Evolutionary conservation across 2,329 filamentous ascomycete species (phyloP).

Genomic region (Monilinia aucupariae): DNA sequence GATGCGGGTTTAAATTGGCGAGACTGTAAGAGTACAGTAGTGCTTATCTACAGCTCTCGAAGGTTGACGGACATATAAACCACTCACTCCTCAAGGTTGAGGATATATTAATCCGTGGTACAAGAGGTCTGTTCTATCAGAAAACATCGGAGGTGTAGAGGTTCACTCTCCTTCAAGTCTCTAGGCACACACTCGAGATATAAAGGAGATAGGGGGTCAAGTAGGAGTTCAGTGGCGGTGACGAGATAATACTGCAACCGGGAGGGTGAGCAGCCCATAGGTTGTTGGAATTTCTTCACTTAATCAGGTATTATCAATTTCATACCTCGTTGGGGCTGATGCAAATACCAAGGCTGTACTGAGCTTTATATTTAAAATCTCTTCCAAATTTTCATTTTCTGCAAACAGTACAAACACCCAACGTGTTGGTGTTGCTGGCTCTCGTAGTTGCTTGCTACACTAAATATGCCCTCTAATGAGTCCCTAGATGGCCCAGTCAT

Average conservation of each 20-base stretch:
- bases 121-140: neutral
- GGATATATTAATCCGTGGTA: neutral
- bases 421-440: neutral
- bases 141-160: neutral
- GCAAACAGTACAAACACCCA: neutral
- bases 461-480: conserved; percentile 6
- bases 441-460: neutral
- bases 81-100: neutral
- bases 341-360: neutral
- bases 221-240: neutral
- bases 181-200: neutral
- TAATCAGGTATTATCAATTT: neutral
- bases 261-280: neutral
- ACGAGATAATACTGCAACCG: neutral
- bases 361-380: neutral
- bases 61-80: neutral
- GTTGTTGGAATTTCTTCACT: neutral
- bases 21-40: conserved; percentile 9
- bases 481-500: neutral
- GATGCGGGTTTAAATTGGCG: neutral
- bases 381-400: neutral
- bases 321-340: neutral
- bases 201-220: neutral
- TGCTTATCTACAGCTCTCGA: neutral
- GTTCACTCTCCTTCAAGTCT: neutral